These are phyloP conservation scores for Trichosporon faecale DNA, from an alignment of 1,284 basidiomycete genomes.

Conservation along the genomic window DNA sequence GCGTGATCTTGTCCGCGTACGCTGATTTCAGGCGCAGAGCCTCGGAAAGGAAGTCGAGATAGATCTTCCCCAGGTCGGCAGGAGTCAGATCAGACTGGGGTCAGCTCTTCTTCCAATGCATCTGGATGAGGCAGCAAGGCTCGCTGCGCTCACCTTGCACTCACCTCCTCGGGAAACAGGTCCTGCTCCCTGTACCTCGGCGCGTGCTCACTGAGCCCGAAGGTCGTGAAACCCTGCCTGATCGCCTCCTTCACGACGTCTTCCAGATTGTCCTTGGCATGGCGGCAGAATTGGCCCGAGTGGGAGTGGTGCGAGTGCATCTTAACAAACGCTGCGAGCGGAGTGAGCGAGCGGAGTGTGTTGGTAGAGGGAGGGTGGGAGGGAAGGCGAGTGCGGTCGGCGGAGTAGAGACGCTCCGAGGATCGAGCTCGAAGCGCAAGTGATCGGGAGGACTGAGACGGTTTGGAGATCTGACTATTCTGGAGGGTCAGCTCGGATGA, in stretches of 20 bases:
- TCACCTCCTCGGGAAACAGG: slow-evolving; percentile 93
- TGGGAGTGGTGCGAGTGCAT: slow-evolving; percentile 95
- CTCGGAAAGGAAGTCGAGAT: slow-evolving; percentile 54
- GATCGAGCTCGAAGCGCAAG: too few species aligned
- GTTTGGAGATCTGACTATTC: too few species aligned
- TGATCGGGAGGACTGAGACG: too few species aligned
- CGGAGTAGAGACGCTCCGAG: background rate
- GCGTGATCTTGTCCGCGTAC: slow-evolving; percentile 61
- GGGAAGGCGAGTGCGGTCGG: background rate
- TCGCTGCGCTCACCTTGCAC: slow-evolving; percentile 28
- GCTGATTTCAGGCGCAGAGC: slow-evolving; percentile 61
- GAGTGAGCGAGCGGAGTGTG: background rate
- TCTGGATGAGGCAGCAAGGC: too few species aligned
- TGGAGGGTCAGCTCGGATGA: too few species aligned
- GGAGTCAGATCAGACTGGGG: slow-evolving; percentile 46
- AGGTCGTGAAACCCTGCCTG: slow-evolving; percentile 71
- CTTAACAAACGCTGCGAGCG: background rate
- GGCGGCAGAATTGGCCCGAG: slow-evolving; percentile 94
- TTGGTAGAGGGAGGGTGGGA: too few species aligned
- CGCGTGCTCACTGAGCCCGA: slow-evolving; percentile 90
- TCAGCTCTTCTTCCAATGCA: too few species aligned
- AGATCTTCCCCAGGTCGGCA: slow-evolving; percentile 33
- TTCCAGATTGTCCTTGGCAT: slow-evolving; percentile 72
- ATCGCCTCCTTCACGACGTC: slow-evolving; percentile 78
- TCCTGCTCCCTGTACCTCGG: slow-evolving; percentile 77